phyloP scores from a whole-genome alignment of 2,329 filamentous ascomycete genomes.

The Phialemoniopsis sp. region DNA sequence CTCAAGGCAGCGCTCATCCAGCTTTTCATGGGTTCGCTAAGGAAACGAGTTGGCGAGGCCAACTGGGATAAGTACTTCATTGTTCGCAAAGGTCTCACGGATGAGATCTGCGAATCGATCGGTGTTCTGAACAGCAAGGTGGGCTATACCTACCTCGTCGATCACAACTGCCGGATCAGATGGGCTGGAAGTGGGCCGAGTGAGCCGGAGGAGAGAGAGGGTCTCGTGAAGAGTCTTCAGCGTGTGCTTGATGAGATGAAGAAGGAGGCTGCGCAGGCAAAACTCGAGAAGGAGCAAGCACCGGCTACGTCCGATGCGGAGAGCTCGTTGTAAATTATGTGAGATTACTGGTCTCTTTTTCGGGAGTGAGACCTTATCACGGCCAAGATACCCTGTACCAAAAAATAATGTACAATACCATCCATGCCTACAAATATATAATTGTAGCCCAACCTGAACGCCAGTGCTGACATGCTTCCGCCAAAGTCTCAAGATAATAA shows the following conservation, averaged over 20 bases:
- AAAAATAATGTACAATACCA: slow-evolving; percentile 7
- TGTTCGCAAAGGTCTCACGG: slow-evolving; percentile 52
- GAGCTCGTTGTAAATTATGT: neutral
- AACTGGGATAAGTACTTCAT: slow-evolving; percentile 61
- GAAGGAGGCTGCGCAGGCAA: slow-evolving; percentile 17
- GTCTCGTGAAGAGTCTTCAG: slow-evolving; percentile 60
- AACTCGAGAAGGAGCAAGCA: slow-evolving; percentile 8
- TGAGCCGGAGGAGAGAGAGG: slow-evolving; percentile 61
- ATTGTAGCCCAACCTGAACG: slow-evolving; percentile 2
- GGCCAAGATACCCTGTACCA: slow-evolving; percentile 6
- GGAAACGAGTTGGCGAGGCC: slow-evolving; percentile 41
- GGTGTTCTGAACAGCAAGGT: slow-evolving; percentile 84
- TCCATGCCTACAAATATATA: neutral
- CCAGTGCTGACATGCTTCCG: slow-evolving; percentile 1
- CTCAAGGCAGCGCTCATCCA: slow-evolving; percentile 58
- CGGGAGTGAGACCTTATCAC: slow-evolving; percentile 1
- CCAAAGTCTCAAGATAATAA: neutral
- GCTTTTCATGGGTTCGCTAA: slow-evolving; percentile 50
- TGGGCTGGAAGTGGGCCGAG: slow-evolving; percentile 84
- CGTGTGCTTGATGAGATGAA: slow-evolving; percentile 58
- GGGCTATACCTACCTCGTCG: slow-evolving; percentile 89
- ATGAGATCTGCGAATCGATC: slow-evolving; percentile 59
- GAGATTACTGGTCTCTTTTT: neutral
- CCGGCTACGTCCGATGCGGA: neutral
- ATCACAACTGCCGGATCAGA: slow-evolving; percentile 81